Evolutionary conservation across 2,329 filamentous ascomycete genomes (phyloP).

Genomic region (Neonectria magnoliae): DNA sequence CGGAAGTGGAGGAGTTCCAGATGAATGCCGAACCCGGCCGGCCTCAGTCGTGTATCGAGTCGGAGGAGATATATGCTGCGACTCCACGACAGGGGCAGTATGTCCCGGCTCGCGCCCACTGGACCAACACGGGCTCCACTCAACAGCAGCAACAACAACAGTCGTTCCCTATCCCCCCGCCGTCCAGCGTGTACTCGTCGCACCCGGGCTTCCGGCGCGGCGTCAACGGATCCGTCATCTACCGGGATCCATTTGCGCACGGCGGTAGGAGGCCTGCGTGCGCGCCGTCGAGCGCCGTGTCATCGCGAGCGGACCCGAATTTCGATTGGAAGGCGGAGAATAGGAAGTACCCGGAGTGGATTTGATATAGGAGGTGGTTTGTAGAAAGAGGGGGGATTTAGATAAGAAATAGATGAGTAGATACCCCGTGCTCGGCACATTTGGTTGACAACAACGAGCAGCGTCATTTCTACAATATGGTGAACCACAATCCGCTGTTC

Average conservation of each 20-base stretch:
- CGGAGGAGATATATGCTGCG: background rate
- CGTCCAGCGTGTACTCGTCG: conserved; percentile 37
- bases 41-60: background rate
- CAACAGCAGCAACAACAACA: background rate
- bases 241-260: background rate
- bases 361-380: background rate
- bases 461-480: background rate
- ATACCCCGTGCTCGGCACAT: background rate
- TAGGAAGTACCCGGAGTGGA: background rate
- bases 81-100: background rate
- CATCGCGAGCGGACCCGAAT: background rate
- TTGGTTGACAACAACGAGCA: background rate
- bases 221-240: background rate
- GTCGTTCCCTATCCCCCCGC: background rate
- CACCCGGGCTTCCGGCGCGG: conserved; percentile 5
- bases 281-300: background rate
- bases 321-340: background rate
- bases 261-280: background rate
- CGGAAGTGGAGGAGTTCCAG: background rate
- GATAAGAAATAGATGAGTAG: background rate
- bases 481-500: background rate
- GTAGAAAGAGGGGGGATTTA: background rate
- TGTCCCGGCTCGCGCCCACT: background rate
- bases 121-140: background rate
- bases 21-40: background rate